Evolutionary conservation across 78 protist genomes (phyloP).

Genomic region (Reticulomyxa filosa): DNA sequence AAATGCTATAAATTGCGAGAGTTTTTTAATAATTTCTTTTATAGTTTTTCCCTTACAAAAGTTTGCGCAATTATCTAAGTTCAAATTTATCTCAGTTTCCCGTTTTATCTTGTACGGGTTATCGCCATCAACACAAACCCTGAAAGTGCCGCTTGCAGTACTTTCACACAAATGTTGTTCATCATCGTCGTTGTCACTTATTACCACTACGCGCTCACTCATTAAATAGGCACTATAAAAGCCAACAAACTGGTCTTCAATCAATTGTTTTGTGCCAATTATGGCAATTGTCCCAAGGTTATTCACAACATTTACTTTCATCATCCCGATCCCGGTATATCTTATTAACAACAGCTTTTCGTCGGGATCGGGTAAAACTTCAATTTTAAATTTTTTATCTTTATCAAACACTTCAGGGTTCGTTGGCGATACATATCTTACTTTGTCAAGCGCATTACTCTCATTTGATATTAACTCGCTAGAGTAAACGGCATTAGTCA

Average conservation of each 20-base stretch:
- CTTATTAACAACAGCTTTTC: constrained; percentile 63
- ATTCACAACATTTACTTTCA: constrained; percentile 89
- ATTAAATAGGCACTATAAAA: constrained; percentile 99
- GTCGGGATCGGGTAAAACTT: constrained; percentile 71
- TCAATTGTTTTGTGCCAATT: constrained; percentile 92
- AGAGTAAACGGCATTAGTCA: no score
- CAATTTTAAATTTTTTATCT: constrained; percentile 69
- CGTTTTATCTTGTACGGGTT: constrained; percentile 58
- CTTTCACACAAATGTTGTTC: constrained; percentile 95
- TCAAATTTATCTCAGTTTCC: constrained; percentile 81
- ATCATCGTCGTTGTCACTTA: constrained; percentile 93
- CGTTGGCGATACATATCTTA: constrained; percentile 79
- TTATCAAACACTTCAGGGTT: constrained; percentile 63
- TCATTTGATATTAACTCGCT: constrained; percentile 96
- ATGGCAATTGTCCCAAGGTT: constrained; percentile 98
- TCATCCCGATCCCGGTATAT: constrained; percentile 99
- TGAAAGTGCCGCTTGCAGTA: constrained; percentile 91
- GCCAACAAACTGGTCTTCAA: constrained; percentile 99
- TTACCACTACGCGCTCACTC: constrained; percentile 85
- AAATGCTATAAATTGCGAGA: constrained; percentile 97
- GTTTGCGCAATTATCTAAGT: constrained; percentile 92
- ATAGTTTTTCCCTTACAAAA: constrained; percentile 77
- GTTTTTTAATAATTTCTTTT: constrained; percentile 92
- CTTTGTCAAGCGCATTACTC: constrained; percentile 79
- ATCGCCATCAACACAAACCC: constrained; percentile 44